phyloP scores from a whole-genome alignment of 352 stramenopile genomes.

The Phytophthora palmivora region DNA sequence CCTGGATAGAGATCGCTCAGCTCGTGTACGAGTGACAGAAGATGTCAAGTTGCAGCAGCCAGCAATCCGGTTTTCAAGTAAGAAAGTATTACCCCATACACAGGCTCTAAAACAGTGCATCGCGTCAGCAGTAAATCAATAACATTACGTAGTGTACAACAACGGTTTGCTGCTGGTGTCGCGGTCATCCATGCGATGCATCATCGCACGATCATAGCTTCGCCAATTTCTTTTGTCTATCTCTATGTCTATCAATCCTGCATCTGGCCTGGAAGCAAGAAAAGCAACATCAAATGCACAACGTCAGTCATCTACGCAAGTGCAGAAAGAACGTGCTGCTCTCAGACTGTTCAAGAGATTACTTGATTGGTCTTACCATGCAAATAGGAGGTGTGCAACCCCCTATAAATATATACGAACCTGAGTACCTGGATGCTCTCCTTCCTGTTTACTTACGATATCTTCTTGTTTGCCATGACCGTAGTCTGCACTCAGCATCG shows the following conservation, averaged over 20 bases:
- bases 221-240: slow-evolving; percentile 34
- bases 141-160: slow-evolving; percentile 46
- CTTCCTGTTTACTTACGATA: slow-evolving; percentile 39
- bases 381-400: slow-evolving; percentile 39
- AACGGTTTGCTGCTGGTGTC: slow-evolving; percentile 7
- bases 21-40: slow-evolving; percentile 60
- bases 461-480: slow-evolving; percentile 18
- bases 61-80: slow-evolving; percentile 8
- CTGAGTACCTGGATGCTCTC: slow-evolving; percentile 28
- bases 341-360: slow-evolving; percentile 29
- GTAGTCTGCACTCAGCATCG: not conserved
- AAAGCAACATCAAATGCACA: slow-evolving; percentile 19
- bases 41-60: slow-evolving; percentile 17
- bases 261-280: slow-evolving; percentile 20
- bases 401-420: slow-evolving; percentile 72
- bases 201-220: not conserved
- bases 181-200: slow-evolving; percentile 15
- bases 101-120: slow-evolving; percentile 12
- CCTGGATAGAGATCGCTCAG: slow-evolving; percentile 81
- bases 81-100: slow-evolving; percentile 7
- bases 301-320: slow-evolving; percentile 22
- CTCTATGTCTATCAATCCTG: slow-evolving; percentile 31
- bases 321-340: slow-evolving; percentile 14
- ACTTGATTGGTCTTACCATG: slow-evolving; percentile 55
- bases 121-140: slow-evolving; percentile 30